Percentiles rank a stretch among this genome's conserved stretches.
Evolutionary conservation across 2,329 filamentous ascomycete species (phyloP).

Genomic region (Teratosphaeriaceae sp.): DNA sequence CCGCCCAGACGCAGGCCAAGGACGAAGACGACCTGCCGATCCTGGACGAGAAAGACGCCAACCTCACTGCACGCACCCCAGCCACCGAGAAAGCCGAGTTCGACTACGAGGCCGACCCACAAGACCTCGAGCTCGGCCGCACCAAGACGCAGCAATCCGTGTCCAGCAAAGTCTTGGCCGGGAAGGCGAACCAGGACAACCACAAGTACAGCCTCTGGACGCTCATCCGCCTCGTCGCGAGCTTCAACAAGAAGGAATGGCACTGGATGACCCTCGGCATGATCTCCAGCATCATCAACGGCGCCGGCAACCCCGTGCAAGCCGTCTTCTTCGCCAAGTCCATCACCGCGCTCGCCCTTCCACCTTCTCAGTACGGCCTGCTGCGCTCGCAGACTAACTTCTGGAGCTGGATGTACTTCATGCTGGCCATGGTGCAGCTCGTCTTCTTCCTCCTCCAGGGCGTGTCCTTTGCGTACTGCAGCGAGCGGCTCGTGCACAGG

Average conservation of each 20-base stretch:
- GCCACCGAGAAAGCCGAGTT: conserved; percentile 24
- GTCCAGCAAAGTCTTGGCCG: conserved; percentile 65
- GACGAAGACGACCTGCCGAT: conserved; percentile 29
- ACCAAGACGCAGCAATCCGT: conserved; percentile 47
- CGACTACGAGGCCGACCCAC: conserved; percentile 46
- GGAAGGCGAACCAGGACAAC: conserved; percentile 44
- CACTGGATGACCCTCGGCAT: conserved; percentile 66
- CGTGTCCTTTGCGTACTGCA: conserved; percentile 72
- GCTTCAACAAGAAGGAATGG: conserved; percentile 71
- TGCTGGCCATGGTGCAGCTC: conserved; percentile 70
- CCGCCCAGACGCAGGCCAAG: conserved; percentile 51
- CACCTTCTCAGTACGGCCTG: conserved; percentile 43
- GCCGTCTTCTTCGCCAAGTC: conserved; percentile 85
- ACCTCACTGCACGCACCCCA: conserved; percentile 16
- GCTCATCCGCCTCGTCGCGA: conserved; percentile 69
- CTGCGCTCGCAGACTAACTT: conserved; percentile 70
- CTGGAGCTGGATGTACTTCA: conserved; percentile 83
- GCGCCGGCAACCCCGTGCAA: conserved; percentile 70
- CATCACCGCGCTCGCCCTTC: conserved; percentile 63
- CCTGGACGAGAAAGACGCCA: conserved; percentile 24
- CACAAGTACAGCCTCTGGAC: conserved; percentile 64
- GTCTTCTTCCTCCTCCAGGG: conserved; percentile 64
- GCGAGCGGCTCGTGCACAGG: conserved; percentile 76
- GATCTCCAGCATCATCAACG: conserved; percentile 67
- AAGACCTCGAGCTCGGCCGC: conserved; percentile 55